These are phyloP conservation scores for Aspergillus sp. DNA, from an alignment of 2,329 filamentous ascomycete species.

Conservation along the genomic window DNA sequence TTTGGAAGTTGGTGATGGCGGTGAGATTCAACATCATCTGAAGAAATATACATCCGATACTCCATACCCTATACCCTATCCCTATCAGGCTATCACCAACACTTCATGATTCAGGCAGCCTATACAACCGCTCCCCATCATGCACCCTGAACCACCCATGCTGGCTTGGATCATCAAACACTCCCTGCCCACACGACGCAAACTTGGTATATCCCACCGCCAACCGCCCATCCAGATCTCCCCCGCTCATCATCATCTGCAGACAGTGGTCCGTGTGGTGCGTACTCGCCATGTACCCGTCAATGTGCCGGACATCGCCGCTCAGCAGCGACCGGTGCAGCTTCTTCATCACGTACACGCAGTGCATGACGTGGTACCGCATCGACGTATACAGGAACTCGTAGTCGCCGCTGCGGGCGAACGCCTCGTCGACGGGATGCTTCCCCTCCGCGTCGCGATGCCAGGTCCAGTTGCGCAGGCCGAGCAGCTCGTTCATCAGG, in stretches of 20 bases:
- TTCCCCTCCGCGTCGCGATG: conserved; percentile 4
- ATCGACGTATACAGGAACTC: conserved; percentile 4
- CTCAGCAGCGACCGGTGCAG: conserved; percentile 10
- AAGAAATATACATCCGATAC: no score
- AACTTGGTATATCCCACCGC: background rate
- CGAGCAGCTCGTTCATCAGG: conserved; percentile 17
- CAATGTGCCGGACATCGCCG: background rate
- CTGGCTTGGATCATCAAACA: background rate
- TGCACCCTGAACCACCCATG: conserved; percentile 2
- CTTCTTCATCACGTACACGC: conserved; percentile 14
- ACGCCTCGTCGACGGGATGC: background rate
- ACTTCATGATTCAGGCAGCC: background rate
- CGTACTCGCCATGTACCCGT: conserved; percentile 9
- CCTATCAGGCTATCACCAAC: background rate
- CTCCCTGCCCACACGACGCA: conserved; percentile 1
- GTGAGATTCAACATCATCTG: no score
- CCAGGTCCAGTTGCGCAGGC: conserved; percentile 10
- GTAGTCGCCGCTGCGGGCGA: conserved; percentile 2
- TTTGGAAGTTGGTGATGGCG: background rate
- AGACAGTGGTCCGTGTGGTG: conserved; percentile 49
- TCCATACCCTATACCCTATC: no score
- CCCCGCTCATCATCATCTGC: background rate
- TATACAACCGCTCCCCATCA: conserved; percentile 1
- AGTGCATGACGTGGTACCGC: conserved; percentile 14
- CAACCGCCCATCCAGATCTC: background rate